These are phyloP conservation scores for Sclerotinia minor DNA, from an alignment of 2,329 filamentous ascomycete species.

Conservation along the genomic window DNA sequence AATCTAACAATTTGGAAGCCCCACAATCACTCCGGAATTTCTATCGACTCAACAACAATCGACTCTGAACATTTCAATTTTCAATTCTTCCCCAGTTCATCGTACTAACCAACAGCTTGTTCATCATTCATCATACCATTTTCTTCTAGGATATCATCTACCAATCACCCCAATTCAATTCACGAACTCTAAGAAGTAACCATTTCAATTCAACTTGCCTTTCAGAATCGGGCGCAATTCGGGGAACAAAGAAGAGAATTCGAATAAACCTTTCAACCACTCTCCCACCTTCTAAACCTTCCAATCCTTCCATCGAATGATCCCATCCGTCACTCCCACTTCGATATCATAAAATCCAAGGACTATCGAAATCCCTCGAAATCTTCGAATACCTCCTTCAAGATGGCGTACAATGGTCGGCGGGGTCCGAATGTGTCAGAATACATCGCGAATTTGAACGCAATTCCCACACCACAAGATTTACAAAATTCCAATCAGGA, in stretches of 20 bases:
- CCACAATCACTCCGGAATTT: constrained; percentile 21
- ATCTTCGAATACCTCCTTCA: constrained; percentile 41
- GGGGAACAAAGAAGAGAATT: constrained; percentile 21
- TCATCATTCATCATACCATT: not conserved
- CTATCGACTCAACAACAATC: constrained; percentile 4
- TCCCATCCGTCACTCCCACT: not conserved
- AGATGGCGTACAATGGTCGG: constrained; percentile 75
- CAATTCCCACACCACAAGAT: constrained; percentile 62
- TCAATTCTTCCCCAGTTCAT: constrained; percentile 3
- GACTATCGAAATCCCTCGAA: not conserved
- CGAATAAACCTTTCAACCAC: not conserved
- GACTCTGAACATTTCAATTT: not conserved
- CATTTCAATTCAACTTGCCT: not conserved
- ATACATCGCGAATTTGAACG: constrained; percentile 85
- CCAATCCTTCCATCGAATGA: not conserved
- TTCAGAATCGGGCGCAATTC: constrained; percentile 11
- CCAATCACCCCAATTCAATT: not conserved
- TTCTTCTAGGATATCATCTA: not conserved
- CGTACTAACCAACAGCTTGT: not conserved
- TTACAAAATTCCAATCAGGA: constrained; percentile 53
- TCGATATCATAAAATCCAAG: constrained; percentile 14
- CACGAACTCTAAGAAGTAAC: not conserved
- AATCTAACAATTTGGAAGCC: not conserved
- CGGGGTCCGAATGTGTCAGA: constrained; percentile 85
- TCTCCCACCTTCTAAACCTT: not conserved